Evolutionary conservation across 768 basidiomycete species (phyloP).

Genomic region (Collybiopsis luxurians): DNA sequence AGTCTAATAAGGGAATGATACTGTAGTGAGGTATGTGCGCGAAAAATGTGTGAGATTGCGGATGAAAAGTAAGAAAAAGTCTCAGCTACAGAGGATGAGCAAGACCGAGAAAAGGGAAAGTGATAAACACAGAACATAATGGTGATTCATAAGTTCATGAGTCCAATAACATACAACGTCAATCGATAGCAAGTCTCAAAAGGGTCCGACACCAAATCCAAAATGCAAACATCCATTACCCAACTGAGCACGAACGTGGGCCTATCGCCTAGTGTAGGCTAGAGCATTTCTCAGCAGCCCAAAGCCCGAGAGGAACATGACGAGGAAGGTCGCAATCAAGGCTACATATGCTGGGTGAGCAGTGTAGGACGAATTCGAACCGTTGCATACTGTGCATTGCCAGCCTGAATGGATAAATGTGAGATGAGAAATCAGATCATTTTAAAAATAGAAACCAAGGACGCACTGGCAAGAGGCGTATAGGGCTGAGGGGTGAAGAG

Average conservation of each 20-base stretch:
- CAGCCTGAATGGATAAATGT: constrained; percentile 10
- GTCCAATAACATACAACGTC: constrained; percentile 1
- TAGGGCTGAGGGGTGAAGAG: constrained; percentile 78
- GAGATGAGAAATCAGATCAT: background rate
- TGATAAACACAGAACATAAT: background rate
- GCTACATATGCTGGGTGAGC: constrained; percentile 57
- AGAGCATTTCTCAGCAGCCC: constrained; percentile 41
- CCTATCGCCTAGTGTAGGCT: constrained; percentile 1
- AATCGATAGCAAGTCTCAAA: background rate
- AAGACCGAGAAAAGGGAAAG: background rate
- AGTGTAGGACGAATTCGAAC: constrained; percentile 23
- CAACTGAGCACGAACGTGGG: background rate
- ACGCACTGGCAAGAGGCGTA: constrained; percentile 57
- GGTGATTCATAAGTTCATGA: background rate
- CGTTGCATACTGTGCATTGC: constrained; percentile 19
- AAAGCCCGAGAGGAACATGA: constrained; percentile 68
- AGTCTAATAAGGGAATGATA: no score
- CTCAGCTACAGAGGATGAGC: background rate
- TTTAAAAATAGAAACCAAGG: constrained; percentile 16
- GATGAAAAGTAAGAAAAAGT: background rate
- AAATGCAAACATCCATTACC: background rate
- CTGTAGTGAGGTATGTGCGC: no score
- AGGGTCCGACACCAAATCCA: background rate
- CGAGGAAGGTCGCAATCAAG: constrained; percentile 51
- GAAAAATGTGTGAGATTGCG: background rate